A percentile compares a stretch with the other conserved stretches of the same genome.
Evolutionary conservation across 1,284 basidiomycete species (phyloP).

Genomic region (Heterobasidion irregulare): DNA sequence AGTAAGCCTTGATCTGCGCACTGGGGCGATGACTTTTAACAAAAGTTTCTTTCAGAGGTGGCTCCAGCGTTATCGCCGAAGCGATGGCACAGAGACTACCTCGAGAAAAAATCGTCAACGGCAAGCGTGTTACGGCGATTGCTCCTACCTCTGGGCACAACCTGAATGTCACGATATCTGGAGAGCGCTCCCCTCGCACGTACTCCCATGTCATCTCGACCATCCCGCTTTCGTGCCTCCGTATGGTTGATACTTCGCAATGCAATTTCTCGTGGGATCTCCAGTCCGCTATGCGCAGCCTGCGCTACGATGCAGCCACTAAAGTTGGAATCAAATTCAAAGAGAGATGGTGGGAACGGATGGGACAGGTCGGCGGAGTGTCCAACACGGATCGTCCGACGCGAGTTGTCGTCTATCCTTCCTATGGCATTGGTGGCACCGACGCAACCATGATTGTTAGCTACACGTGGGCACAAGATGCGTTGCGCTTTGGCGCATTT

Average conservation of each 20-base stretch:
- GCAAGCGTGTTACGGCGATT: not conserved
- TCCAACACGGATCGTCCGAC: slow-evolving; percentile 21
- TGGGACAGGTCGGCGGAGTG: slow-evolving; percentile 14
- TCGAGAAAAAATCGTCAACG: not conserved
- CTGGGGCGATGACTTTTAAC: too few species aligned
- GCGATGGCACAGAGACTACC: not conserved
- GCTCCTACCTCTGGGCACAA: not conserved
- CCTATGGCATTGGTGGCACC: slow-evolving; percentile 11
- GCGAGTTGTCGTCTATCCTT: slow-evolving; percentile 24
- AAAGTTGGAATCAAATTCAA: slow-evolving; percentile 26
- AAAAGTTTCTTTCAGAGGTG: not conserved
- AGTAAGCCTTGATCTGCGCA: not conserved
- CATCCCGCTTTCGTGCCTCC: slow-evolving; percentile 18
- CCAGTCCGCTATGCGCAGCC: slow-evolving; percentile 18
- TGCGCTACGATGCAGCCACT: slow-evolving; percentile 20
- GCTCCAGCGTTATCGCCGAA: not conserved
- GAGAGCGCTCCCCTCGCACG: not conserved
- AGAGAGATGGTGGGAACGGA: slow-evolving; percentile 22
- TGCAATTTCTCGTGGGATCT: slow-evolving; percentile 13
- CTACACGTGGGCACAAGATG: slow-evolving; percentile 11
- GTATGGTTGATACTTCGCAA: slow-evolving; percentile 17
- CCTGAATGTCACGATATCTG: not conserved
- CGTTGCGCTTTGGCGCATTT: not conserved
- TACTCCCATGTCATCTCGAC: slow-evolving; percentile 24
- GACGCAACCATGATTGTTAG: slow-evolving; percentile 11